phyloP scores from a whole-genome alignment of 495 filamentous ascomycete genomes.

The Talaromyces ruber region DNA sequence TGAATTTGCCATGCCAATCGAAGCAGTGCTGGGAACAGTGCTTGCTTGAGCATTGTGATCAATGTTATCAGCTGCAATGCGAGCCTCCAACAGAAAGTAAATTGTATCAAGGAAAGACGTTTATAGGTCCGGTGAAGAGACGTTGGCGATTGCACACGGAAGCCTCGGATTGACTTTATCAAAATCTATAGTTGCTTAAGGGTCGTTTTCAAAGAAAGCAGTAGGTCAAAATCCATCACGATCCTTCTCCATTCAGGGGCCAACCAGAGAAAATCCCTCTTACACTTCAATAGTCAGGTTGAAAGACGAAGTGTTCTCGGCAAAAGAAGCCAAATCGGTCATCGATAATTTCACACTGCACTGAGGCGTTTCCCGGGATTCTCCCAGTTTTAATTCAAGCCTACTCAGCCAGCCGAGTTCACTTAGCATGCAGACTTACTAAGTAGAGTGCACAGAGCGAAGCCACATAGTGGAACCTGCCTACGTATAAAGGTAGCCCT shows the following conservation, averaged over 20 bases:
- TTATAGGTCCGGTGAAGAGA: not conserved
- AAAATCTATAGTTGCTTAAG: not conserved
- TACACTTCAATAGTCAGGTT: not conserved
- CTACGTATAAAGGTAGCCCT: no score
- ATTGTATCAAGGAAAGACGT: not conserved
- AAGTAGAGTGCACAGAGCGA: no score
- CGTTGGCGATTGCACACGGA: not conserved
- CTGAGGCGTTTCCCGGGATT: not conserved
- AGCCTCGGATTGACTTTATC: not conserved
- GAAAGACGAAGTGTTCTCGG: not conserved
- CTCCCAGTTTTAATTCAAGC: not conserved
- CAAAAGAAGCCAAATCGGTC: not conserved
- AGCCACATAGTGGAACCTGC: no score
- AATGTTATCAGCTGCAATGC: not conserved
- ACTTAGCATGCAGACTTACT: no score
- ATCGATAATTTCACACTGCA: not conserved
- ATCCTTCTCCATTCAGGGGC: not conserved
- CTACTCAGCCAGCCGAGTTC: not conserved
- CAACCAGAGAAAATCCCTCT: not conserved
- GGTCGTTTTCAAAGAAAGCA: not conserved
- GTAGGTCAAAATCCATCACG: not conserved
- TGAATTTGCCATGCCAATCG: not conserved
- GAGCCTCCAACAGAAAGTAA: not conserved
- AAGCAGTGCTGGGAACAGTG: not conserved
- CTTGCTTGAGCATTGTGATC: not conserved